A percentile compares a stretch with the other conserved stretches of the same genome.
Evolutionary conservation across 805 yeast genomes (phyloP).

Genomic region (Candida schatavii): DNA sequence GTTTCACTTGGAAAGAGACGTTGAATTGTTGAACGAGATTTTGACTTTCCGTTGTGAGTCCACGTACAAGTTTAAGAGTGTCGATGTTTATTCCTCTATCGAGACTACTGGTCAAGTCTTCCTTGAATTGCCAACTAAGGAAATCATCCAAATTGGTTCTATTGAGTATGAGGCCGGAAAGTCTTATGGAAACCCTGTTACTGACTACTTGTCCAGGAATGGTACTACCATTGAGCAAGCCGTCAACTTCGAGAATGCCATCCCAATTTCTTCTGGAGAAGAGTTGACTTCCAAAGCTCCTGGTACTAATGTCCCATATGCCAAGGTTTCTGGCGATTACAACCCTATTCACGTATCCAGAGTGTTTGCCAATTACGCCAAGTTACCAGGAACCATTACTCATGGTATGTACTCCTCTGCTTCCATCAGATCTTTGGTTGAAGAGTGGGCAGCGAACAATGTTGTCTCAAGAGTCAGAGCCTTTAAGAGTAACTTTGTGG

Average conservation of each 20-base stretch:
- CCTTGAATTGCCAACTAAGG: conserved; percentile 90
- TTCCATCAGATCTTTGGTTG: conserved; percentile 89
- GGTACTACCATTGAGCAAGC: conserved; percentile 96
- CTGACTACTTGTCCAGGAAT: conserved; percentile 87
- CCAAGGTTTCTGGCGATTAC: conserved; percentile 96
- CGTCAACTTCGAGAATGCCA: conserved; percentile 81
- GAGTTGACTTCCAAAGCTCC: conserved; percentile 78
- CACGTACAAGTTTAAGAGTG: conserved; percentile 74
- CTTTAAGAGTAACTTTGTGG: conserved; percentile 84
- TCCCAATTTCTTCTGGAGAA: conserved; percentile 72
- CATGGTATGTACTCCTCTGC: conserved; percentile 99
- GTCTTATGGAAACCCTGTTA: conserved; percentile 96
- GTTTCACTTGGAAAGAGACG: conserved; percentile 78
- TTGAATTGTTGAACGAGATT: conserved; percentile 73
- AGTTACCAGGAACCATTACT: conserved; percentile 94
- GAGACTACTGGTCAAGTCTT: conserved; percentile 80
- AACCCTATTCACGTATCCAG: conserved; percentile 98
- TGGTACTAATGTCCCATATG: conserved; percentile 93
- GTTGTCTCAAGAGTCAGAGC: conserved; percentile 95
- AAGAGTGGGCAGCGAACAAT: conserved; percentile 97
- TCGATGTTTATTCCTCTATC: conserved; percentile 72
- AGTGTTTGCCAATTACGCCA: conserved; percentile 89
- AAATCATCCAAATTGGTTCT: conserved; percentile 76
- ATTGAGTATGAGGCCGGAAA: conserved; percentile 87
- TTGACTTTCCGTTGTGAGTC: conserved; percentile 89